Conservation (phyloP, 768 basidiomycete genomes). For the Leccinum obscurum region DNA sequence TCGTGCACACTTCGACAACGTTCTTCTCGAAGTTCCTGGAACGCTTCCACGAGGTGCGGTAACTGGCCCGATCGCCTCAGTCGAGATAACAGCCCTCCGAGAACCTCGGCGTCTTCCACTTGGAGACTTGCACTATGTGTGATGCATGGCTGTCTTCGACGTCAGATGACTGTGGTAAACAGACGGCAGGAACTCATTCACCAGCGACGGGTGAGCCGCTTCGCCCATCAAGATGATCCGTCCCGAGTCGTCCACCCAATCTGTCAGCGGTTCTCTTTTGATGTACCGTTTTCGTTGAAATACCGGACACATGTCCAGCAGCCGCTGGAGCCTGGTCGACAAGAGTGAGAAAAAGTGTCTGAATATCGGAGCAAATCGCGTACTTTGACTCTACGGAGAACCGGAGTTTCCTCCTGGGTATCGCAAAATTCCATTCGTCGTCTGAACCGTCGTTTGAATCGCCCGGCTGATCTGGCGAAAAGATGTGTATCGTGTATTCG, state of each 20-base stretch:
- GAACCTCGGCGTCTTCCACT: constrained; percentile 31
- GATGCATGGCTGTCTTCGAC: constrained; percentile 43
- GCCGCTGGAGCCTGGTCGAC: constrained; percentile 32
- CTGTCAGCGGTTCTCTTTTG: constrained; percentile 33
- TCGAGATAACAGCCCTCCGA: constrained; percentile 36
- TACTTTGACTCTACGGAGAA: constrained; percentile 39
- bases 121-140: constrained; percentile 34
- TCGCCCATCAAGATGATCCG: constrained; percentile 54
- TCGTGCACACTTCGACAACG: constrained; percentile 42
- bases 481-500: constrained; percentile 37
- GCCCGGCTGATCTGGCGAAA: constrained; percentile 36
- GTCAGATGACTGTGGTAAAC: constrained; percentile 1
- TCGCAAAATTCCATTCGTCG: constrained; percentile 33
- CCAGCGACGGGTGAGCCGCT: constrained; percentile 56
- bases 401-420: constrained; percentile 35
- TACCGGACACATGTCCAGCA: constrained; percentile 35
- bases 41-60: constrained; percentile 48
- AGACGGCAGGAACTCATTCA: constrained; percentile 23
- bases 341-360: neutral
- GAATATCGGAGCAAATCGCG: constrained; percentile 5
- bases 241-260: constrained; percentile 47
- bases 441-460: constrained; percentile 28
- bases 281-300: constrained; percentile 40
- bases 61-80: constrained; percentile 46
- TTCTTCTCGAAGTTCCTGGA: constrained; percentile 54